Conservation (phyloP, 345 rosid genomes). For the Arabis alpina region DNA sequence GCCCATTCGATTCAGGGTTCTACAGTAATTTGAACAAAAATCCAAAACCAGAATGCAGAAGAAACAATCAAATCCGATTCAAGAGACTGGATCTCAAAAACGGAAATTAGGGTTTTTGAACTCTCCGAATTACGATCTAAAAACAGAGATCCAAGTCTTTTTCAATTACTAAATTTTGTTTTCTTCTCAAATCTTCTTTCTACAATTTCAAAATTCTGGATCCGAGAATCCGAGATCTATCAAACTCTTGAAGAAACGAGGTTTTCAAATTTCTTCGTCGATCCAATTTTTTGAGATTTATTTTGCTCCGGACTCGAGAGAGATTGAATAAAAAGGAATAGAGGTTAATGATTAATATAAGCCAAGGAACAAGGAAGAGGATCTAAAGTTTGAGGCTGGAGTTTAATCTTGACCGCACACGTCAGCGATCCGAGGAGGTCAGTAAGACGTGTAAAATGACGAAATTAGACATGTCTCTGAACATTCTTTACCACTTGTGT, state of each 20-base stretch:
- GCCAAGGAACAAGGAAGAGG: conserved; percentile 27
- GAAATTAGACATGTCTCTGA: background rate
- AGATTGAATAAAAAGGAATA: background rate
- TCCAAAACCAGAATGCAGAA: conserved; percentile 7
- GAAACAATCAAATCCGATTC: background rate
- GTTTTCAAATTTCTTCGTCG: conserved; percentile 25
- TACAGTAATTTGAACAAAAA: background rate
- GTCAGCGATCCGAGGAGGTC: conserved; percentile 60
- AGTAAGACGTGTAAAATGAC: conserved; percentile 30
- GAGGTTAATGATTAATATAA: background rate
- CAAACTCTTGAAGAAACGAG: background rate
- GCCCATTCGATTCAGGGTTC: conserved; percentile 51
- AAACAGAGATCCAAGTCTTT: conserved; percentile 27
- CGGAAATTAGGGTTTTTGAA: conserved; percentile 35
- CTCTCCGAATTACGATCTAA: conserved; percentile 20
- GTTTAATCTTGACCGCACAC: conserved; percentile 78
- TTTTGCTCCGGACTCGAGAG: conserved; percentile 32
- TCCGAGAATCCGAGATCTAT: conserved; percentile 34
- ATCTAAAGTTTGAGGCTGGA: conserved; percentile 38
- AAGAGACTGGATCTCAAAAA: conserved; percentile 24
- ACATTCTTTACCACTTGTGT: background rate
- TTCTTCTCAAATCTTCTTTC: background rate
- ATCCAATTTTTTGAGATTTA: conserved; percentile 4
- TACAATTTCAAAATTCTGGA: conserved; percentile 33
- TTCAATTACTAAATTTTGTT: background rate